phyloP scores from a whole-genome alignment of 2,329 filamentous ascomycete species.

The Venturiaceae sp. region DNA sequence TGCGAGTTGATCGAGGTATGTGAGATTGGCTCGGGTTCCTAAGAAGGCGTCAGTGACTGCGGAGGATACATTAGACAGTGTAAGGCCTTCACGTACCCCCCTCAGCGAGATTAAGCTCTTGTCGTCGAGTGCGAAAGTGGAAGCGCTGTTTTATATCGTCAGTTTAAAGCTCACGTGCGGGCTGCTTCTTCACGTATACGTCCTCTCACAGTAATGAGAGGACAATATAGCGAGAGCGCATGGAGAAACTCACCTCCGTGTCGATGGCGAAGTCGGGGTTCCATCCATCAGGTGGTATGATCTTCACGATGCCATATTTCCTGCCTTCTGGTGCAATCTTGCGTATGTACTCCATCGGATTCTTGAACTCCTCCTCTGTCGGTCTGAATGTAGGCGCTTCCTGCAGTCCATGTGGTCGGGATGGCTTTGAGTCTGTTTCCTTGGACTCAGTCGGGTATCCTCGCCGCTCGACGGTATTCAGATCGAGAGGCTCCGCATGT shows the following conservation, averaged over 20 bases:
- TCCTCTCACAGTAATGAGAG: background rate
- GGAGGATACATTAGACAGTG: background rate
- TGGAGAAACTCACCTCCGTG: conserved; percentile 62
- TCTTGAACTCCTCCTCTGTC: conserved; percentile 87
- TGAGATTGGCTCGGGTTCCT: conserved; percentile 92
- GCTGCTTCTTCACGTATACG: background rate
- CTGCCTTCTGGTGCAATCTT: conserved; percentile 82
- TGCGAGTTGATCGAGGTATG: conserved; percentile 86
- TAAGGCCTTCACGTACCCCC: conserved; percentile 56
- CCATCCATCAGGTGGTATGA: conserved; percentile 89
- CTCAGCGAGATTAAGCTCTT: conserved; percentile 96
- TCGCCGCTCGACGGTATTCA: conserved; percentile 84
- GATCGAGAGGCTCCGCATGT: conserved; percentile 61
- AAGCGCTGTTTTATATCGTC: conserved; percentile 56
- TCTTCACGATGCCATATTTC: conserved; percentile 88
- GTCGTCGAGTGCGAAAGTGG: conserved; percentile 90
- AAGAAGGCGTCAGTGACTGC: conserved; percentile 7
- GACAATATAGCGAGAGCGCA: background rate
- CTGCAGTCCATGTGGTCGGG: conserved; percentile 71
- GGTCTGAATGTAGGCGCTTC: conserved; percentile 88
- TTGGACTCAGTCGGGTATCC: conserved; percentile 58
- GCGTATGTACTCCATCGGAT: conserved; percentile 86
- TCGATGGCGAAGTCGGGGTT: conserved; percentile 93
- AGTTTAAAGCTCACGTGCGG: background rate
- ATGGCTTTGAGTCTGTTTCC: conserved; percentile 61